phyloP scores from a whole-genome alignment of 2,329 filamentous ascomycete genomes.

The Trichoderma sp. region DNA sequence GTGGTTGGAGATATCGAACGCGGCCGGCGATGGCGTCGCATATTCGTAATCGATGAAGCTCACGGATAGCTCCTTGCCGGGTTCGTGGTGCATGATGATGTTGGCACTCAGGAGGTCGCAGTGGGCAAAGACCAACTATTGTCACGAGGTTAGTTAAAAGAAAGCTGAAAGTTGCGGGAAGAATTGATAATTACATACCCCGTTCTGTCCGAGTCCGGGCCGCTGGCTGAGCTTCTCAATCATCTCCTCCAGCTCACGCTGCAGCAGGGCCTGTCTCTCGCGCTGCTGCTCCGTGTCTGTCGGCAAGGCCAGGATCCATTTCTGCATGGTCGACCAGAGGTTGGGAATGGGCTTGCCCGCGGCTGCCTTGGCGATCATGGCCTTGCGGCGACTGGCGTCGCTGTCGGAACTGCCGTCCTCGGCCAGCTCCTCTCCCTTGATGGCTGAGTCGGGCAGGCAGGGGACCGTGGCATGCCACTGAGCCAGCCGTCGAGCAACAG shows the following conservation, averaged over 20 bases:
- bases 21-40: slow-evolving; percentile 87
- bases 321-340: slow-evolving; percentile 93
- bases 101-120: slow-evolving; percentile 97
- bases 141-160: background rate
- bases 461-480: slow-evolving; percentile 86
- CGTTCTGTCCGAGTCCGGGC: slow-evolving; percentile 73
- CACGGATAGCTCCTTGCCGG: slow-evolving; percentile 45
- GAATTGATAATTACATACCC: slow-evolving; percentile 53
- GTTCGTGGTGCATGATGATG: slow-evolving; percentile 72
- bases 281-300: slow-evolving; percentile 69
- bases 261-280: slow-evolving; percentile 66
- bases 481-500: slow-evolving; percentile 80
- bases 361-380: slow-evolving; percentile 54
- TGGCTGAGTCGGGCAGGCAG: slow-evolving; percentile 49
- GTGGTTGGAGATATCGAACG: slow-evolving; percentile 97
- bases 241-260: slow-evolving; percentile 72
- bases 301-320: slow-evolving; percentile 89
- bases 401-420: slow-evolving; percentile 44
- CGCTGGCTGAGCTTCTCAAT: slow-evolving; percentile 73
- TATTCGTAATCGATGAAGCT: slow-evolving; percentile 99
- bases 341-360: slow-evolving; percentile 77
- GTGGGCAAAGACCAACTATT: slow-evolving; percentile 84
- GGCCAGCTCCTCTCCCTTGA: slow-evolving; percentile 31
- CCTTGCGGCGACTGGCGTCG: slow-evolving; percentile 41
- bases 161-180: background rate